Percentiles rank a stretch among this genome's conserved stretches.
These are phyloP conservation scores for Xylaria digitata DNA, from an alignment of 2,329 filamentous ascomycete genomes.

Conservation along the genomic window DNA sequence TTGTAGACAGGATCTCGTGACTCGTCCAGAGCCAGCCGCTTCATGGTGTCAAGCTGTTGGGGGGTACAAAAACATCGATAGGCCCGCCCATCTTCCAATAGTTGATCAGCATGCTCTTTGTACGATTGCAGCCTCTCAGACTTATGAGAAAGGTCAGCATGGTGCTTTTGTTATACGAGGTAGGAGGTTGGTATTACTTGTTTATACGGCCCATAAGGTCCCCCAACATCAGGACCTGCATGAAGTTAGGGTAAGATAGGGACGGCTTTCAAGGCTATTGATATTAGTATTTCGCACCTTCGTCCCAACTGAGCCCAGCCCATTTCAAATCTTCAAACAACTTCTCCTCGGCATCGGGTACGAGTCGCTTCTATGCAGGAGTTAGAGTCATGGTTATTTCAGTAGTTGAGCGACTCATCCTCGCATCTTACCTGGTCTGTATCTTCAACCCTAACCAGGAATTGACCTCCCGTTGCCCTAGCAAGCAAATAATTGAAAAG, in stretches of 20 bases:
- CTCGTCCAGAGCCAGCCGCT: conserved; percentile 68
- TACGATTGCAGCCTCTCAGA: conserved; percentile 85
- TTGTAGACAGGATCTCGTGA: conserved; percentile 61
- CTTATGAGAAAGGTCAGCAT: conserved; percentile 54
- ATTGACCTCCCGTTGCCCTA: conserved; percentile 86
- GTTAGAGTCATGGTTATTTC: conserved; percentile 23
- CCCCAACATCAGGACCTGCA: conserved; percentile 80
- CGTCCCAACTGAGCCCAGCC: conserved; percentile 93
- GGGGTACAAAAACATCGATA: conserved; percentile 94
- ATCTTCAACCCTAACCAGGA: conserved; percentile 91
- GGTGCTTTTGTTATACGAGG: not conserved
- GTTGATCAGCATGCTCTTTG: conserved; percentile 72
- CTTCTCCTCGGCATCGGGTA: conserved; percentile 80
- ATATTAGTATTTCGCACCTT: conserved; percentile 65
- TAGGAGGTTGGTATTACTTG: conserved; percentile 64
- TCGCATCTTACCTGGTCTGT: conserved; percentile 79
- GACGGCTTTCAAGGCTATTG: not conserved
- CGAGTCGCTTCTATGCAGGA: conserved; percentile 75
- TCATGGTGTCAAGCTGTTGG: conserved; percentile 75
- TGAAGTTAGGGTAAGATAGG: conserved; percentile 31
- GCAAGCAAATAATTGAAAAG: conserved; percentile 97
- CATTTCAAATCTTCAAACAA: conserved; percentile 85
- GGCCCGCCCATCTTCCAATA: conserved; percentile 78
- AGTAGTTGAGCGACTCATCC: not conserved
- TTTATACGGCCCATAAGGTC: conserved; percentile 85